Base-by-base conservation (phyloP, 2,329 filamentous ascomycete species). In the Nemania abortiva region DNA sequence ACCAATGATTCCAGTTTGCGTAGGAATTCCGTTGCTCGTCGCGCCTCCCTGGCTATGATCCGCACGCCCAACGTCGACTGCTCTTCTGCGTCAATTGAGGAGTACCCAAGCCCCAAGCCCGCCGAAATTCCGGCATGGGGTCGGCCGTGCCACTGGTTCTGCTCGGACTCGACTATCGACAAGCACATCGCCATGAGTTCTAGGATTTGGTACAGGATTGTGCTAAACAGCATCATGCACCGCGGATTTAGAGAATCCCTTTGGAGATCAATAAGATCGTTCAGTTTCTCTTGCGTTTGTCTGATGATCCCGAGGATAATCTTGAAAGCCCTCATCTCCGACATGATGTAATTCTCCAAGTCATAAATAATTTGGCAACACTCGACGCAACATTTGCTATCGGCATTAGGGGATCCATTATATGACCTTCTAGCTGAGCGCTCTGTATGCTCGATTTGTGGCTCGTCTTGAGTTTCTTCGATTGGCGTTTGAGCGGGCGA, bases 321-420 rank as follows among this genome's bases (percentile, higher is more conserved):
- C 18, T 71, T 71, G 20, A 53, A 66, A 22, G 31, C 42, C 13
- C 49, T 68, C 5, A 71, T 29, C 11, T 68, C 69, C 6, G 47
- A 18, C 42, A 66, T 50, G 53, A 68, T 71, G 27, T 59, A 66
- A n/a, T 54, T 65, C 54, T 71, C 69, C 1, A 71, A 56, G 13
- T 71, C 65, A 11, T 20, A 57, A 3, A 69, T 66, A n/a, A 71
- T 65, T n/a, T 69, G 56, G 45, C 56, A 71, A 34, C 61, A 71
- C 20, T 68, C 65, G n/a, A 64, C 18, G 24, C 45, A 68, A 49
- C 53, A 68, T 15, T 52, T 53, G 15, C 64, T 70, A 18, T 70
- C 68, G 13, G 15, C 47, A 22, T 67, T 64, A 47, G 42, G 15
- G 15, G 42, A n/a, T 20, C 2, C 3, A 7, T 47, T 47, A 6